Evolutionary conservation across 2,329 filamentous ascomycete species (phyloP), one percentile per base, ranked within the genome.

Genomic region (Colletotrichum lini): DNA sequence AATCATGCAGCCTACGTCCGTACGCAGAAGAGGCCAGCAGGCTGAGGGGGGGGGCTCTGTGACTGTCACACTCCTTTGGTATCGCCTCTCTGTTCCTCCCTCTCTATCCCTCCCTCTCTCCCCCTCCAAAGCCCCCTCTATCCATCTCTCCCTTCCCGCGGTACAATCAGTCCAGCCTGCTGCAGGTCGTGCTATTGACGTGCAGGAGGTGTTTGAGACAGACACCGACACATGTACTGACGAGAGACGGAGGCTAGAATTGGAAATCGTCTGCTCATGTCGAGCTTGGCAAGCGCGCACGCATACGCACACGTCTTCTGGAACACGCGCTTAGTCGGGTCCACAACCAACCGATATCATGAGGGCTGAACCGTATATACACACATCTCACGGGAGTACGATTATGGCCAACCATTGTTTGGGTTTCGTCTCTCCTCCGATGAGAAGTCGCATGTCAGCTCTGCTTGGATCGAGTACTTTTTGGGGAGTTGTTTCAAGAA

Each of bases 171-270:
- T 30, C 45, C 45, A 63, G 60, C 21, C 49, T 53, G 60, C 49
- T 63, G 60, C 47, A 63, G 16, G 35, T 26, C 35, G 49, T 52
- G 60, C 49, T 49, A 23, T 63, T 63, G 49, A 63, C 38, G 60
- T 63, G 60, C 49, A 63, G 38, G 21, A 63, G 21, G 12, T 44
- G 60, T 45, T 63, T 63, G 60, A 63, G 60, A 53, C 60, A 63
- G 42, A 44, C 35, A 54, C 59, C 30, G 59, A 45, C 35, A 50
- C 35, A 38, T 38, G 35, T 61, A 44, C 30, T 56, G 30, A 56
- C 53, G 53, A 52, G n/a, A 61, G 45, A 61, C n/a, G 30, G 44
- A 18, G 21, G 4, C 58, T n/a, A 42, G 45, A 38, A 61, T 61
- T 61, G 59, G 45, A 61, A 61, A 42, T 61, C 30, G 45, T 61